A percentile compares a stretch with the other conserved stretches of the same genome.
Evolutionary conservation across 2,329 filamentous ascomycete species (phyloP).

Genomic region (Cercospora zeae-maydis): DNA sequence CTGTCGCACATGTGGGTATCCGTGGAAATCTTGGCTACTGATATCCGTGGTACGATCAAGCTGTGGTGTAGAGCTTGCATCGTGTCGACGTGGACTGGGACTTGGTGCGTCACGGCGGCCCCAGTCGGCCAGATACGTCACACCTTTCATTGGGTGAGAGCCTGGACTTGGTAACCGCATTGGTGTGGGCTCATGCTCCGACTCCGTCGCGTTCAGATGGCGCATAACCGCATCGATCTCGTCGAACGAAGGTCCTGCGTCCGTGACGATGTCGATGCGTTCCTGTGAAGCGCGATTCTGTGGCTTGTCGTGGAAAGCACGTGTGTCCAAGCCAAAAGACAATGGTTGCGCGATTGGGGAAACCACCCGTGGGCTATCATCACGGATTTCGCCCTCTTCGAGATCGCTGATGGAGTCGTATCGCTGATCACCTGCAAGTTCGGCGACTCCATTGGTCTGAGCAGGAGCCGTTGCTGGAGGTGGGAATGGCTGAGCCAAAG

Average conservation of each 20-base stretch:
- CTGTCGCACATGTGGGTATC: slow-evolving; percentile 50
- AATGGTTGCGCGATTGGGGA: slow-evolving; percentile 17
- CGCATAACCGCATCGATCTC: slow-evolving; percentile 93
- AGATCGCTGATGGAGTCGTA: slow-evolving; percentile 32
- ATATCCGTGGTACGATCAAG: slow-evolving; percentile 8
- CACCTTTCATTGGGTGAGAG: slow-evolving; percentile 30
- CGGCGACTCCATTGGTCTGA: background rate
- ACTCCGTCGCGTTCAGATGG: slow-evolving; percentile 70
- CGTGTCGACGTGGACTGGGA: slow-evolving; percentile 54
- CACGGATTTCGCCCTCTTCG: slow-evolving; percentile 35
- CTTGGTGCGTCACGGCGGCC: slow-evolving; percentile 67
- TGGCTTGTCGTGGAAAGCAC: slow-evolving; percentile 9
- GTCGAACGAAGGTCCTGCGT: slow-evolving; percentile 57
- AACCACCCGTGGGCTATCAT: slow-evolving; percentile 21
- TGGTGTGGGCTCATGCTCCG: slow-evolving; percentile 51
- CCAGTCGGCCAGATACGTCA: slow-evolving; percentile 35
- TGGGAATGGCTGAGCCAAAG: slow-evolving; percentile 67
- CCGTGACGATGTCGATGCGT: slow-evolving; percentile 23
- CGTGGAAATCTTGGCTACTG: slow-evolving; percentile 44
- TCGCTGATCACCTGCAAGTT: slow-evolving; percentile 14
- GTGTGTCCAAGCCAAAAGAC: slow-evolving; percentile 7
- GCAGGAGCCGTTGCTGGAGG: slow-evolving; percentile 26
- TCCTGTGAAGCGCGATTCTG: slow-evolving; percentile 8
- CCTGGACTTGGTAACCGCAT: slow-evolving; percentile 27
- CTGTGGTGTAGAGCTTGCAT: slow-evolving; percentile 13